Percentiles rank a stretch among this genome's conserved stretches.
Conservation (phyloP, 2,329 filamentous ascomycete species). For the Scytalidium lignicola region DNA sequence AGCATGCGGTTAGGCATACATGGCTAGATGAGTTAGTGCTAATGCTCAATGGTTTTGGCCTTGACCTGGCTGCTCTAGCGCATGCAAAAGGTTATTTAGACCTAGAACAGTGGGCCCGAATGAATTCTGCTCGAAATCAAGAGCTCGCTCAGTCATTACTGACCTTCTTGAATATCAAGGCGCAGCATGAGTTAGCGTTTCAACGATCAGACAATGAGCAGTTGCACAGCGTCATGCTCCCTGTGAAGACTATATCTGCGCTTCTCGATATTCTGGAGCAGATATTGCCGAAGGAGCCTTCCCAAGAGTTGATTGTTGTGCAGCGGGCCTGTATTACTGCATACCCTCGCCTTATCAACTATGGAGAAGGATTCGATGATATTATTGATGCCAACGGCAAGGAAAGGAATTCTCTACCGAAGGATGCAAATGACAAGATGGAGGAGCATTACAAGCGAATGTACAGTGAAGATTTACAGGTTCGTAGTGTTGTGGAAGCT, state of each 20-base stretch:
- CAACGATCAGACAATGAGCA: conserved; percentile 65
- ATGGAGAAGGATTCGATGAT: conserved; percentile 86
- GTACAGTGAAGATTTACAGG: conserved; percentile 87
- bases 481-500: conserved; percentile 78
- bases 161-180: conserved; percentile 81
- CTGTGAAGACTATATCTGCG: conserved; percentile 78
- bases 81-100: conserved; percentile 79
- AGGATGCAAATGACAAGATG: conserved; percentile 82
- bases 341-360: conserved; percentile 94
- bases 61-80: conserved; percentile 81
- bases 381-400: conserved; percentile 82
- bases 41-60: conserved; percentile 66
- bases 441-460: conserved; percentile 97
- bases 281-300: conserved; percentile 52
- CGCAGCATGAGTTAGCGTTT: conserved; percentile 69
- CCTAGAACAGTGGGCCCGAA: conserved; percentile 73
- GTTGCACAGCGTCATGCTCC: conserved; percentile 66
- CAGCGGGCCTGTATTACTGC: conserved; percentile 86
- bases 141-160: conserved; percentile 67
- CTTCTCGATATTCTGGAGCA: conserved; percentile 76
- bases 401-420: conserved; percentile 74
- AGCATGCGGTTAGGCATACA: conserved; percentile 73
- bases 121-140: conserved; percentile 59
- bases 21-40: conserved; percentile 77
- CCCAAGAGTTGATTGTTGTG: conserved; percentile 69